phyloP scores from a whole-genome alignment of 805 yeast genomes.

The Candida qinlingensis region DNA sequence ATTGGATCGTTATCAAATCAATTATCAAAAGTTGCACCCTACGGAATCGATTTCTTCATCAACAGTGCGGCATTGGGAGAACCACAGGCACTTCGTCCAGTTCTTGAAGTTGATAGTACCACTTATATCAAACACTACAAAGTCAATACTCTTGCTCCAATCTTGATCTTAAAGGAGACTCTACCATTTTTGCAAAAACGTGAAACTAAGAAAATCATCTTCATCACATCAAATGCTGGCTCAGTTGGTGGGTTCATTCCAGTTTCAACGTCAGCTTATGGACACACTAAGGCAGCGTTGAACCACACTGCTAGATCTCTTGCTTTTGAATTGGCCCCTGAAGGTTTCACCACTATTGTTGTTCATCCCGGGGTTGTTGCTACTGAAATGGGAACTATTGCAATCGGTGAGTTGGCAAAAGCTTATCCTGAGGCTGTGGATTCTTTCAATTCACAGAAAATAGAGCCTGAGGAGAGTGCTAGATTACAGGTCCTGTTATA shows the following conservation, averaged over 20 bases:
- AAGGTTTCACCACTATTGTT: conserved; percentile 27
- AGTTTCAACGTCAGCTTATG: conserved; percentile 18
- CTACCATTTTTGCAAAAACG: conserved; percentile 17
- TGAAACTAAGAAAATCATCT: conserved; percentile 14
- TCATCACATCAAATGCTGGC: conserved; percentile 22
- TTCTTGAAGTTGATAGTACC: not conserved
- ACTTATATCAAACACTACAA: conserved; percentile 4
- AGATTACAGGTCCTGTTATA: conserved; percentile 14
- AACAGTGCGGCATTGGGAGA: conserved; percentile 13
- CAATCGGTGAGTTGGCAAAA: conserved; percentile 3
- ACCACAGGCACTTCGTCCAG: not conserved
- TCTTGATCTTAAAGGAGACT: conserved; percentile 3
- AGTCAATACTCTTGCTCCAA: conserved; percentile 10
- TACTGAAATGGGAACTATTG: conserved; percentile 28
- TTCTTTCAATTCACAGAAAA: not conserved
- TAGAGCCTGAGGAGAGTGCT: conserved; percentile 27
- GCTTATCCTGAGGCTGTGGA: not conserved
- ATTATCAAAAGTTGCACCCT: conserved; percentile 2
- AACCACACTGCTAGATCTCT: conserved; percentile 27
- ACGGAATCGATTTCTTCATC: conserved; percentile 12
- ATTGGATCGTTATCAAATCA: conserved; percentile 2
- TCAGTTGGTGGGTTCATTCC: conserved; percentile 16
- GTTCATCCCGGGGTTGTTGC: conserved; percentile 38
- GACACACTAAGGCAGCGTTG: conserved; percentile 30
- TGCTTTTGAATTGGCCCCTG: conserved; percentile 22